Conservation (phyloP, 2,329 filamentous ascomycete genomes). For the Botryotinia calthae region DNA sequence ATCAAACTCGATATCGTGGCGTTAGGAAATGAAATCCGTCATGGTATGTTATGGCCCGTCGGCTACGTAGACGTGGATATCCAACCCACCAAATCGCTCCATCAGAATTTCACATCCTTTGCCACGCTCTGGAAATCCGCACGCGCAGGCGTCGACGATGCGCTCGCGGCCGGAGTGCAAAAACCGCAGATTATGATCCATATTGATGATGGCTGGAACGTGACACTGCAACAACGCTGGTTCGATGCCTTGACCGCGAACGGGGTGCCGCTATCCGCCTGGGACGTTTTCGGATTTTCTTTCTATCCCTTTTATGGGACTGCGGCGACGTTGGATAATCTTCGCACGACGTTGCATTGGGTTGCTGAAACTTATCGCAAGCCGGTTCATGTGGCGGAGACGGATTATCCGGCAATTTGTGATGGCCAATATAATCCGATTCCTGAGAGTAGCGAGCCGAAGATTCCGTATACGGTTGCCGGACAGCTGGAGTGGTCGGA, state of each 20-base stretch:
- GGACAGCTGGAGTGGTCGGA: slow-evolving; percentile 62
- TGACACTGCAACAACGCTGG: slow-evolving; percentile 57
- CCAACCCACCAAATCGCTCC: slow-evolving; percentile 35
- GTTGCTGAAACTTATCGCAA: slow-evolving; percentile 62
- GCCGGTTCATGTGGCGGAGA: slow-evolving; percentile 65
- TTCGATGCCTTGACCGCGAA: slow-evolving; percentile 61
- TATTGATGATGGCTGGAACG: slow-evolving; percentile 71
- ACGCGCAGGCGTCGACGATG: slow-evolving; percentile 60
- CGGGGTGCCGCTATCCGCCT: slow-evolving; percentile 55
- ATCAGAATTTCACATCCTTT: slow-evolving; percentile 54
- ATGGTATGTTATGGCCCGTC: slow-evolving; percentile 64
- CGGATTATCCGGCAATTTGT: slow-evolving; percentile 66
- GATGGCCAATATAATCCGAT: slow-evolving; percentile 48
- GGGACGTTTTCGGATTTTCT: slow-evolving; percentile 68
- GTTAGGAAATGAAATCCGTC: slow-evolving; percentile 72
- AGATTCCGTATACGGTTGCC: slow-evolving; percentile 59
- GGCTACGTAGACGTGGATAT: slow-evolving; percentile 50
- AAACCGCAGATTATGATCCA: slow-evolving; percentile 71
- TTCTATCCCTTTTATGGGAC: slow-evolving; percentile 71
- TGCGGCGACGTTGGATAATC: slow-evolving; percentile 55
- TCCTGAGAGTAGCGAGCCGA: slow-evolving; percentile 38
- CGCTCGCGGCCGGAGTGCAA: slow-evolving; percentile 43
- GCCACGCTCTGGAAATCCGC: slow-evolving; percentile 60
- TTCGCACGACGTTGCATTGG: slow-evolving; percentile 54
- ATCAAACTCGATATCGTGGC: slow-evolving; percentile 61